A percentile compares a stretch with the other conserved stretches of the same genome.
These are phyloP conservation scores for Petasospora fabianii DNA, from an alignment of 1,139 yeast genomes.

Conservation along the genomic window DNA sequence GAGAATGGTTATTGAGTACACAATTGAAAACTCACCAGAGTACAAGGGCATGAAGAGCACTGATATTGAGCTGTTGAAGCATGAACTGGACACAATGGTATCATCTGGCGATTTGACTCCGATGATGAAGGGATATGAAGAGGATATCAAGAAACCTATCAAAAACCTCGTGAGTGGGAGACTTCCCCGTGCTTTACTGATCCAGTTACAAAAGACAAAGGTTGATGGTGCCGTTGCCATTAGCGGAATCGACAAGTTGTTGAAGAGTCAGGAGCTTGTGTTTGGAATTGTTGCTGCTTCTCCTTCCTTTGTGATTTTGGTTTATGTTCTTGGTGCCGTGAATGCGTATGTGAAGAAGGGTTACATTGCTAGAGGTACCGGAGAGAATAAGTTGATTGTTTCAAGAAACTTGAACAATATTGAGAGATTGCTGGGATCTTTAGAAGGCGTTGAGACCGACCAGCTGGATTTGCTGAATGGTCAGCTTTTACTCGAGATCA, in stretches of 20 bases:
- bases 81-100: slow-evolving; percentile 37
- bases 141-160: slow-evolving; percentile 68
- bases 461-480: slow-evolving; percentile 37
- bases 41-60: slow-evolving; percentile 26
- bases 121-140: slow-evolving; percentile 77
- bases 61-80: slow-evolving; percentile 19
- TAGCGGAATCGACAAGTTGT: slow-evolving; percentile 82
- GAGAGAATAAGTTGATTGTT: slow-evolving; percentile 34
- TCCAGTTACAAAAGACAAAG: slow-evolving; percentile 91
- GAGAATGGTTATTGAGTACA: slow-evolving; percentile 81
- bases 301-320: slow-evolving; percentile 66
- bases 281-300: slow-evolving; percentile 88
- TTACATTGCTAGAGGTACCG: slow-evolving; percentile 31
- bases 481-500: slow-evolving; percentile 52
- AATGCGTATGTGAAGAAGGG: slow-evolving; percentile 32
- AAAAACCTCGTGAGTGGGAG: slow-evolving; percentile 62
- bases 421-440: slow-evolving; percentile 45
- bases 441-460: slow-evolving; percentile 20
- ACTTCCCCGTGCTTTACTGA: slow-evolving; percentile 69
- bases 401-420: slow-evolving; percentile 52
- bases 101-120: slow-evolving; percentile 73
- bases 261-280: slow-evolving; percentile 87
- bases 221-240: slow-evolving; percentile 93
- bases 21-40: slow-evolving; percentile 38
- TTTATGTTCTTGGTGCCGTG: slow-evolving; percentile 35